Evolutionary conservation across 257 asterid species (phyloP).

Genomic region (Przewalskia tangutica): DNA sequence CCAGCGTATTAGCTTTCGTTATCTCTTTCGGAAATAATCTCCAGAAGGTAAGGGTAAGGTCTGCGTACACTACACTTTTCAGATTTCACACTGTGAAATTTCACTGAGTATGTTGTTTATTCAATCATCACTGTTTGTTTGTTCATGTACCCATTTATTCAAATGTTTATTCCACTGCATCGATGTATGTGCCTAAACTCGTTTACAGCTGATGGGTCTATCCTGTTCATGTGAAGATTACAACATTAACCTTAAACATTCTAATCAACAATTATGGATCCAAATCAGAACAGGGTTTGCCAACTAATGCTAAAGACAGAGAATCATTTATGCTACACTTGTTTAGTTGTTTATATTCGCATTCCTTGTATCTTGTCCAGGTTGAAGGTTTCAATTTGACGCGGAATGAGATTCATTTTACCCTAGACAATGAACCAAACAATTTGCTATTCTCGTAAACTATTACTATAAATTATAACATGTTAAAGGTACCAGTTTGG

Average conservation of each 20-base stretch:
- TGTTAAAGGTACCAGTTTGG: neutral
- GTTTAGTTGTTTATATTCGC: neutral
- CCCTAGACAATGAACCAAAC: neutral
- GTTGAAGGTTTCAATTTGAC: neutral
- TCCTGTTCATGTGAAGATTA: neutral
- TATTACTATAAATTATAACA: neutral
- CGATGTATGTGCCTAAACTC: neutral
- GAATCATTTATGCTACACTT: neutral
- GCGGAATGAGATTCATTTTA: neutral
- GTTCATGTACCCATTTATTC: neutral
- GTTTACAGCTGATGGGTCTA: conserved; percentile 5
- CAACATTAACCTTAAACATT: neutral
- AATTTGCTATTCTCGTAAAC: neutral
- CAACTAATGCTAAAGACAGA: neutral
- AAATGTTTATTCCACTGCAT: neutral
- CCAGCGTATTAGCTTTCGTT: too few species aligned
- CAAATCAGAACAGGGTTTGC: neutral
- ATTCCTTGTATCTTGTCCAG: neutral
- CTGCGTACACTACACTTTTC: too few species aligned
- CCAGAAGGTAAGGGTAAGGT: too few species aligned
- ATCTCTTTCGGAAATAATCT: too few species aligned
- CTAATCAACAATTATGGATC: neutral
- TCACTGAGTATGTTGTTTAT: neutral
- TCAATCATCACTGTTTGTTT: neutral
- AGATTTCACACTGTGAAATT: too few species aligned